Evolutionary conservation across 2,329 filamentous ascomycete genomes (phyloP).

Genomic region (Fusarium virguliforme): DNA sequence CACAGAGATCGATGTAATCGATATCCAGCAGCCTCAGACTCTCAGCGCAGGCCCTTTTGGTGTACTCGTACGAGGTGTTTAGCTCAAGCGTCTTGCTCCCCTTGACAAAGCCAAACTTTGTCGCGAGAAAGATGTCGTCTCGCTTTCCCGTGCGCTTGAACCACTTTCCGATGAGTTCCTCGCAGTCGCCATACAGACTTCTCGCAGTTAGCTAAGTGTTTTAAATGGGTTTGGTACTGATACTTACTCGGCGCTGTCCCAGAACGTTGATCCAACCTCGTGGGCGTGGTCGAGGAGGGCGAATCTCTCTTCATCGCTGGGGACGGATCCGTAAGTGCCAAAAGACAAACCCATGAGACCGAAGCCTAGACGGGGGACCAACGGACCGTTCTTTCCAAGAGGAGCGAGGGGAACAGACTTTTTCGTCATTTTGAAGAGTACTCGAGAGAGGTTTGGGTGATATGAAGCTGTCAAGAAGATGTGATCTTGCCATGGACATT

Average conservation of each 20-base stretch:
- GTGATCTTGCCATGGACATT: neutral
- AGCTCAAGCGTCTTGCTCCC: slow-evolving; percentile 22
- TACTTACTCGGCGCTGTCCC: slow-evolving; percentile 62
- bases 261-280: slow-evolving; percentile 64
- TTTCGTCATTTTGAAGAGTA: neutral
- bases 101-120: slow-evolving; percentile 50
- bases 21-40: slow-evolving; percentile 60
- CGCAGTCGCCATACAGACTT: slow-evolving; percentile 61
- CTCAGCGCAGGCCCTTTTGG: slow-evolving; percentile 42
- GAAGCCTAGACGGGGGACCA: slow-evolving; percentile 65
- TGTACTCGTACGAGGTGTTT: slow-evolving; percentile 22
- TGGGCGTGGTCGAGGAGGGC: slow-evolving; percentile 64
- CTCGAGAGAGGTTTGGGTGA: neutral
- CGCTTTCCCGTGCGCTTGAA: slow-evolving; percentile 62
- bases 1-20: slow-evolving; percentile 66
- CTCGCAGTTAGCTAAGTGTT: neutral
- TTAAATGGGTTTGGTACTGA: accelerated
- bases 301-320: slow-evolving; percentile 64
- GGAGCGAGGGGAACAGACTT: neutral
- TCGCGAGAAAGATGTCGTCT: slow-evolving; percentile 63
- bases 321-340: slow-evolving; percentile 44
- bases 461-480: neutral
- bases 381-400: slow-evolving; percentile 66
- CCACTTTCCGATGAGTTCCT: slow-evolving; percentile 65
- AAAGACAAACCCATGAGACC: slow-evolving; percentile 65